These are phyloP conservation scores for Alternaria atra DNA, from an alignment of 2,329 filamentous ascomycete genomes.

Conservation along the genomic window DNA sequence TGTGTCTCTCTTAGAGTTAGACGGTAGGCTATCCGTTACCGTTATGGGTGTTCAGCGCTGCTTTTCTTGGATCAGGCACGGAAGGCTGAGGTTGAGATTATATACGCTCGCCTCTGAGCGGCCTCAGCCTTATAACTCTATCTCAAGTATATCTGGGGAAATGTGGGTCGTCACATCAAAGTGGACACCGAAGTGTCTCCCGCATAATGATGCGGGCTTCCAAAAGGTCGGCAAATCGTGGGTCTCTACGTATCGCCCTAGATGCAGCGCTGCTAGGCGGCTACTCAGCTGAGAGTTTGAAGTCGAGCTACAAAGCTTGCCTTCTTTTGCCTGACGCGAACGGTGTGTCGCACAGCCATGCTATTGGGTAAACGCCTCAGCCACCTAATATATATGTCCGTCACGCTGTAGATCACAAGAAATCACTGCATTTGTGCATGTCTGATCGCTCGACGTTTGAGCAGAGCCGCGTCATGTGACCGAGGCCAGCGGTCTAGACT, in stretches of 20 bases:
- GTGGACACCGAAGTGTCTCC: not conserved
- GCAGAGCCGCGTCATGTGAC: not conserved
- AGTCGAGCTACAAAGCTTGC: constrained; percentile 1
- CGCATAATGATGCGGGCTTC: not conserved
- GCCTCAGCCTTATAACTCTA: constrained; percentile 14
- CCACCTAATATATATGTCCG: not conserved
- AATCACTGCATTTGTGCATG: not conserved
- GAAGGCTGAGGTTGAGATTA: constrained; percentile 9
- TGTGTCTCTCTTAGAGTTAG: not conserved
- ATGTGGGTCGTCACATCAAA: not conserved
- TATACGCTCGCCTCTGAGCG: constrained; percentile 5
- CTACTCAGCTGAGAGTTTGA: constrained; percentile 3
- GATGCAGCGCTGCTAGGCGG: constrained; percentile 6
- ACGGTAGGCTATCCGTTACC: not conserved
- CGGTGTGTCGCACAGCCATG: not conserved
- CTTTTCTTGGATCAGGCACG: not conserved
- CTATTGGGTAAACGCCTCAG: not conserved
- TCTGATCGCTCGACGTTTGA: not conserved
- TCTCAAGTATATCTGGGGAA: not conserved
- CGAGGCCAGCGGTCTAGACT: not conserved
- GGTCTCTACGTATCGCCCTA: not conserved
- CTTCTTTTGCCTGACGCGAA: constrained; percentile 10
- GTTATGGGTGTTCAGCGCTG: not conserved
- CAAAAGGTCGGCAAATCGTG: constrained; percentile 6
- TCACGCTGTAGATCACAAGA: not conserved